Evolutionary conservation across 305 asterid species (phyloP).

Genomic region (Vinca major): DNA sequence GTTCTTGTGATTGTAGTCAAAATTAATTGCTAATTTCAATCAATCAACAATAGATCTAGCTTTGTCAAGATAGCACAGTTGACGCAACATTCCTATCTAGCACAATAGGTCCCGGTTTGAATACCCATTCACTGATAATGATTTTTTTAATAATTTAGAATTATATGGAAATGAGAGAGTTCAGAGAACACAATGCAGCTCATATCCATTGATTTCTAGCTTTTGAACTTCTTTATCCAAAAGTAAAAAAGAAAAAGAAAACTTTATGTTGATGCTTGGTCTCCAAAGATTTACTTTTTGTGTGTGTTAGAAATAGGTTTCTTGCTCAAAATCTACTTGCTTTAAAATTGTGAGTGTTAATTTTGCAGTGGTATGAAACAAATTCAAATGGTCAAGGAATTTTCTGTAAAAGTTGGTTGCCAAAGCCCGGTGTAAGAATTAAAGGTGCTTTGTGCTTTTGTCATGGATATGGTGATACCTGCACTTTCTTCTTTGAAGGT

Average conservation of each 20-base stretch:
- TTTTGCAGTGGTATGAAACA: constrained; percentile 71
- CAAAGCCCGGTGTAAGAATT: constrained; percentile 72
- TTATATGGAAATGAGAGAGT: background rate
- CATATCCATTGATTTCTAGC: background rate
- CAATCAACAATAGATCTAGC: background rate
- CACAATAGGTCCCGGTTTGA: no score
- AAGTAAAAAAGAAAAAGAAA: no score
- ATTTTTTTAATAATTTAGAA: no score
- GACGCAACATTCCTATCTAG: no score
- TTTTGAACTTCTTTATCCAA: no score
- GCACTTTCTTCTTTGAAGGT: constrained; percentile 99
- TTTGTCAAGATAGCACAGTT: background rate
- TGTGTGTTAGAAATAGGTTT: background rate
- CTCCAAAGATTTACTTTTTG: no score
- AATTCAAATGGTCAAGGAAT: constrained; percentile 77
- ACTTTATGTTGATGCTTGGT: no score
- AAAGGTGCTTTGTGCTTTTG: constrained; percentile 83
- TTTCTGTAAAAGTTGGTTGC: constrained; percentile 94
- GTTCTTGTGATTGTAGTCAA: background rate
- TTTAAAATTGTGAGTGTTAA: background rate
- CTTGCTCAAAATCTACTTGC: background rate
- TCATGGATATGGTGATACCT: constrained; percentile 96
- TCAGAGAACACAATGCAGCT: no score
- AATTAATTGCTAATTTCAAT: background rate
- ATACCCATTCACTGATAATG: no score